Percentiles rank a stretch among this genome's conserved stretches.
Conservation (phyloP, 2,329 filamentous ascomycete species). For the Cladosporium sp. region DNA sequence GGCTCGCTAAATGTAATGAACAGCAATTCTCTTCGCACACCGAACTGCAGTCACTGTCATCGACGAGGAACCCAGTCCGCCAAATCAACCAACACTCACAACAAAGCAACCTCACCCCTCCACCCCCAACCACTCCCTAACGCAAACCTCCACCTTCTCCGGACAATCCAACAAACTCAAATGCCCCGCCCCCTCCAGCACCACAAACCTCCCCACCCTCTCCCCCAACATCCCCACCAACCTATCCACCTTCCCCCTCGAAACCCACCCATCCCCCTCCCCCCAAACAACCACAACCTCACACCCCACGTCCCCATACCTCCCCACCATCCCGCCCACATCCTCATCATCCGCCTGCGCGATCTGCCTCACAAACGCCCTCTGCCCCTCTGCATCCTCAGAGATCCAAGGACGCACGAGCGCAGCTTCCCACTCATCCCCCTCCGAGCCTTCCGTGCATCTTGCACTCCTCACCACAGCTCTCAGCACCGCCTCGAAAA, state of each 20-base stretch:
- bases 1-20: too few species aligned
- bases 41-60: too few species aligned
- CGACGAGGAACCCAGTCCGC: too few species aligned
- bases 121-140: constrained; percentile 31
- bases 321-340: constrained; percentile 39
- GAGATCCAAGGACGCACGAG: constrained; percentile 36
- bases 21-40: too few species aligned
- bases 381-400: constrained; percentile 20
- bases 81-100: not conserved
- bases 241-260: constrained; percentile 34
- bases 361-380: constrained; percentile 41
- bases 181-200: constrained; percentile 42
- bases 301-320: constrained; percentile 35
- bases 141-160: constrained; percentile 37
- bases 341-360: constrained; percentile 34
- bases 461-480: constrained; percentile 40
- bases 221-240: constrained; percentile 30
- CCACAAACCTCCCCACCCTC: constrained; percentile 29
- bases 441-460: constrained; percentile 24
- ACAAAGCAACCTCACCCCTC: not conserved
- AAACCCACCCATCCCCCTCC: constrained; percentile 42
- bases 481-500: constrained; percentile 38
- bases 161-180: constrained; percentile 43
- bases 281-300: constrained; percentile 40
- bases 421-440: constrained; percentile 32